Evolutionary conservation across 2,329 filamentous ascomycete genomes (phyloP).

Genomic region (Rhinocladiella similis): DNA sequence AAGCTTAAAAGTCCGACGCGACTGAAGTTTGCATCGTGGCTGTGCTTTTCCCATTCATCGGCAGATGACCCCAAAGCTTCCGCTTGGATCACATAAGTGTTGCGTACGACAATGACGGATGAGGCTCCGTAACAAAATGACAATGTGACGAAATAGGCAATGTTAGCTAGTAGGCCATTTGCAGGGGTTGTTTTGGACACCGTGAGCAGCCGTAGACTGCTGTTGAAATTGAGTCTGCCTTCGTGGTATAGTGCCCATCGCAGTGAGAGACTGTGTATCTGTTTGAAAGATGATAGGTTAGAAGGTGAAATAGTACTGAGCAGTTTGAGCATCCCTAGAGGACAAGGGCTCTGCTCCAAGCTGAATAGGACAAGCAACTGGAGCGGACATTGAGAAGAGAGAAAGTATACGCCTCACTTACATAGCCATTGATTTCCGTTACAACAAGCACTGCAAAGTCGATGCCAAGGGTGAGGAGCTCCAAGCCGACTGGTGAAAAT

Average conservation of each 20-base stretch:
- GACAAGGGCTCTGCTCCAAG: too few relatives aligned
- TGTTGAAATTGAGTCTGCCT: slow-evolving; percentile 23
- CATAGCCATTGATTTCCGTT: too few relatives aligned
- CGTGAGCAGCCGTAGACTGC: slow-evolving; percentile 26
- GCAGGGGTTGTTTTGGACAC: slow-evolving; percentile 1
- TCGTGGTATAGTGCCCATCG: slow-evolving; percentile 28
- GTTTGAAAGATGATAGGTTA: too few relatives aligned
- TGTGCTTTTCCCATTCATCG: background rate
- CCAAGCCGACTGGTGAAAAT: too few relatives aligned
- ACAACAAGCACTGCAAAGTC: too few relatives aligned
- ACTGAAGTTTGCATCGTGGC: background rate
- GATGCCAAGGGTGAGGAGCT: too few relatives aligned
- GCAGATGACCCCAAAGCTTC: too few relatives aligned
- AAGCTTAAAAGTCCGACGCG: background rate
- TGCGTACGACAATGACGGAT: slow-evolving; percentile 1
- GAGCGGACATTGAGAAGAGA: too few relatives aligned
- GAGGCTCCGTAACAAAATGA: slow-evolving; percentile 15
- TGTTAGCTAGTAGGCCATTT: slow-evolving; percentile 21
- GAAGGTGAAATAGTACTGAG: too few relatives aligned
- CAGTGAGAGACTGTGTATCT: slow-evolving; percentile 23
- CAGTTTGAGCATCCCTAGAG: too few relatives aligned
- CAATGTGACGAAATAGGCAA: slow-evolving; percentile 12
- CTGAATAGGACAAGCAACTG: too few relatives aligned
- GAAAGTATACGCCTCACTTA: too few relatives aligned
- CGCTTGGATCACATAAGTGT: background rate